Evolutionary conservation across 805 yeast species (phyloP).

Genomic region (Cyberlindnera xishuangbannaensis): DNA sequence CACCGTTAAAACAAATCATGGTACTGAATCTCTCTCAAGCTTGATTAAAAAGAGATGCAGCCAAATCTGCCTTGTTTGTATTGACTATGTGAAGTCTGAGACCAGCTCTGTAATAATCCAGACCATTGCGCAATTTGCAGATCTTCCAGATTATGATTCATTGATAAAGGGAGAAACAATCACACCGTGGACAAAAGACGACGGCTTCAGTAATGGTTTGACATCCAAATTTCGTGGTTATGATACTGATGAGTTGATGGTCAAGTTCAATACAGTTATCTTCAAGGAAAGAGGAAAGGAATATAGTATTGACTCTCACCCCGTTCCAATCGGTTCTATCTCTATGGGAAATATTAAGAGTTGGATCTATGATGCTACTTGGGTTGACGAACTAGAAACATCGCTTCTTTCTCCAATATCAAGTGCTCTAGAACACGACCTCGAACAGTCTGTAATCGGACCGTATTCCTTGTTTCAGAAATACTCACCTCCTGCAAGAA

Average conservation of each 20-base stretch:
- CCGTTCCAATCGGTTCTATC: constrained; percentile 23
- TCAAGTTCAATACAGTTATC: constrained; percentile 20
- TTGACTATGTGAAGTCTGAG: constrained; percentile 19
- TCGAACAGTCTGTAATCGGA: constrained; percentile 26
- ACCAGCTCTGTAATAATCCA: constrained; percentile 29
- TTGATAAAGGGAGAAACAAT: constrained; percentile 11
- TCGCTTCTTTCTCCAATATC: constrained; percentile 33
- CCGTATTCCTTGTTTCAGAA: constrained; percentile 29
- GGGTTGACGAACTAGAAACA: constrained; percentile 32
- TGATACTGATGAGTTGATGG: constrained; percentile 32
- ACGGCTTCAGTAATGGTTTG: constrained; percentile 46
- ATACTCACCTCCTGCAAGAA: constrained; percentile 39
- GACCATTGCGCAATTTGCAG: constrained; percentile 37
- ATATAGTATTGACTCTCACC: constrained; percentile 15
- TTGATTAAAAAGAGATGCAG: constrained; percentile 38
- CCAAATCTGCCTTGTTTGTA: constrained; percentile 37
- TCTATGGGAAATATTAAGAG: constrained; percentile 30
- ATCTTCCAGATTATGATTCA: constrained; percentile 25
- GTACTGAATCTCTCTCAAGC: constrained; percentile 10
- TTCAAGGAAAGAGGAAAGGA: constrained; percentile 8
- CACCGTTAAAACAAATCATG: constrained; percentile 7
- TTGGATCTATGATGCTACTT: constrained; percentile 26
- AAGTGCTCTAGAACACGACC: constrained; percentile 37
- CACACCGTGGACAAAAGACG: constrained; percentile 24
- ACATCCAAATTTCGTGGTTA: constrained; percentile 40